phyloP scores from a whole-genome alignment of 495 filamentous ascomycete genomes.

The Thermothielavioides terrestris region DNA sequence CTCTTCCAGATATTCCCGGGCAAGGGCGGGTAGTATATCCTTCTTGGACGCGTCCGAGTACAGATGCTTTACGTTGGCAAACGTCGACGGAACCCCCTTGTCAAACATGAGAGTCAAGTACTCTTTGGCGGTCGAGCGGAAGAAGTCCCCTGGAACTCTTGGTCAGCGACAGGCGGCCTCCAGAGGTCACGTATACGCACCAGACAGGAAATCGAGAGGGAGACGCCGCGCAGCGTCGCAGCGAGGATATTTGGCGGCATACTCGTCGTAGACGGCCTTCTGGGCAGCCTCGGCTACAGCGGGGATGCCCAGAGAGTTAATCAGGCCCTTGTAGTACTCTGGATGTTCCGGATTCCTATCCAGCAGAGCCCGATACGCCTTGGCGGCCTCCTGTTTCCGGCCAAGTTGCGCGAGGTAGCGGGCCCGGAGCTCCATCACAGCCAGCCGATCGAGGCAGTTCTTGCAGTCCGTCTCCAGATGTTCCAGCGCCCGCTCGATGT shows the following conservation, averaged over 20 bases:
- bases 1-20: constrained; percentile 63
- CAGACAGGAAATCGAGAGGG: constrained; percentile 82
- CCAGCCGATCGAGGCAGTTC: constrained; percentile 71
- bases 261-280: constrained; percentile 71
- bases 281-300: constrained; percentile 50
- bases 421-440: constrained; percentile 83
- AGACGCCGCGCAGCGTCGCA: constrained; percentile 79
- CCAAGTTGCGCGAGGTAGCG: constrained; percentile 74
- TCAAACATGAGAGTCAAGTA: constrained; percentile 83
- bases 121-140: constrained; percentile 64
- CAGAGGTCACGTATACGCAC: constrained; percentile 31
- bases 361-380: constrained; percentile 70
- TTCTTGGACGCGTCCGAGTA: constrained; percentile 72
- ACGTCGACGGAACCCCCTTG: constrained; percentile 94
- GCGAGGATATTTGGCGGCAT: constrained; percentile 69
- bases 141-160: constrained; percentile 57
- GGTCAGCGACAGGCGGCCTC: constrained; percentile 13
- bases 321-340: constrained; percentile 73
- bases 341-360: constrained; percentile 83
- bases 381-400: constrained; percentile 69
- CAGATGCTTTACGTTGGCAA: constrained; percentile 89
- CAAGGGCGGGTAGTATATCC: constrained; percentile 62
- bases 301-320: constrained; percentile 55
- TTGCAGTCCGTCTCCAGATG: constrained; percentile 73
- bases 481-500: constrained; percentile 71